Base-by-base conservation (phyloP, 495 filamentous ascomycete species). In the Parathielavia appendiculata region DNA sequence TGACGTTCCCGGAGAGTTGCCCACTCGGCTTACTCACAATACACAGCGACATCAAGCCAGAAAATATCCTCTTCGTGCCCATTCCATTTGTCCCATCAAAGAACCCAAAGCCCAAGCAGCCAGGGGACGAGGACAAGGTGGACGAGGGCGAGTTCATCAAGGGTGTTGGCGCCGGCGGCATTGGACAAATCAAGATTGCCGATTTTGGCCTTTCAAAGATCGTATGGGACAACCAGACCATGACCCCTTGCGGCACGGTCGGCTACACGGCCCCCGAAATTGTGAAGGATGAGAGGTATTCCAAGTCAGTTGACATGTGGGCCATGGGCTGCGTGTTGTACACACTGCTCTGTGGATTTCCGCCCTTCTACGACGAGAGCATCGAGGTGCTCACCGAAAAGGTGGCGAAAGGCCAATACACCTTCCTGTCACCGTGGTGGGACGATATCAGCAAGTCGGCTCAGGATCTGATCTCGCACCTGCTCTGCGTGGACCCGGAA, bases 291-390 rank as follows among this genome's bases (percentile, higher is more conserved):
- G 93, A 98, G 71, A 84, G 92, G 39, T 98, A 98, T 67, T 97
- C 93, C 8, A 98, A 97, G 77, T 92, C 90, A 64, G 93, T 98
- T 41, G 93, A 98, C 62, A 98, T 98, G 93, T 98, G 93, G 93
- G 93, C 93, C 13, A 73, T 98, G 39, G 93, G 93, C 12, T 98
- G 93, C 73, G 93, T 98, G 9, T 82, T 98, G 17, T 98, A 98
- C 73, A 98, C 93, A 0, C 77, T 98, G 5, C 83, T 98, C 23
- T 98, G 93, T 65, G 93, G 93, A 34, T 98, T 98, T 75, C 93
- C 93, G 16, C 93, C 93, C 5, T 98, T 98, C 74, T 98, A 98
- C 75, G 93, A 98, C 66, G 93, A 98, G 71, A 95, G 89, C 64
- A 97, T 98, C 64, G 91, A 96, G 63, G 86, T 96, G 2, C 83